Evolutionary conservation across 2,329 filamentous ascomycete species (phyloP).

Genomic region (Xylariaceae sp.): DNA sequence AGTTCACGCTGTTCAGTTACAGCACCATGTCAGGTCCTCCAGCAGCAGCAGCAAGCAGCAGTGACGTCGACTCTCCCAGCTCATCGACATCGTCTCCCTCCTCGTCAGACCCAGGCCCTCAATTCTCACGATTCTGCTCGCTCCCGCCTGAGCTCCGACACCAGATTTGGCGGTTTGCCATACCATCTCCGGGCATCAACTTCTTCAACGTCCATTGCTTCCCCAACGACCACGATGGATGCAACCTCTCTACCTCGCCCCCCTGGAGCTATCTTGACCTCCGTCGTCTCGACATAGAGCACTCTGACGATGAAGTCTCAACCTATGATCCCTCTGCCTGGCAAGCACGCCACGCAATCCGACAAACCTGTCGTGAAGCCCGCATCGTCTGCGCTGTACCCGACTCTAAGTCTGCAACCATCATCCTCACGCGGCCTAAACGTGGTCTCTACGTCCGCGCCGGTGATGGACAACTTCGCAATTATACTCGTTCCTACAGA

Average conservation of each 20-base stretch:
- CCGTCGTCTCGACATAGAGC: conserved; percentile 26
- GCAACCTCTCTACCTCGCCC: conserved; percentile 30
- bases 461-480: conserved; percentile 25
- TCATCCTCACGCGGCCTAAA: conserved; percentile 28
- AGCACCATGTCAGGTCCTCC: not conserved
- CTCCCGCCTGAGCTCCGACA: conserved; percentile 32
- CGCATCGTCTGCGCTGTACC: conserved; percentile 24
- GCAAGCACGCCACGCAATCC: conserved; percentile 26
- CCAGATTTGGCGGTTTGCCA: conserved; percentile 27
- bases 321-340: conserved; percentile 32
- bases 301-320: conserved; percentile 26
- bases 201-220: conserved; percentile 36
- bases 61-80: not conserved
- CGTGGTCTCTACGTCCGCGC: conserved; percentile 30
- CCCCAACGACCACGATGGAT: conserved; percentile 30
- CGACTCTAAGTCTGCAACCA: conserved; percentile 12
- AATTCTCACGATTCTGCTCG: conserved; percentile 23
- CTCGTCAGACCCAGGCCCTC: not conserved
- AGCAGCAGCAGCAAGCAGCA: not conserved
- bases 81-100: not conserved
- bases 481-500: not conserved
- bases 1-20: too few relatives aligned
- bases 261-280: conserved; percentile 31
- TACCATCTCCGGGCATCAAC: conserved; percentile 30
- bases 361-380: conserved; percentile 29